Evolutionary conservation across 83 land plant genomes (phyloP), one percentile per base, ranked within the genome.

Genomic region (Thuja plicata): DNA sequence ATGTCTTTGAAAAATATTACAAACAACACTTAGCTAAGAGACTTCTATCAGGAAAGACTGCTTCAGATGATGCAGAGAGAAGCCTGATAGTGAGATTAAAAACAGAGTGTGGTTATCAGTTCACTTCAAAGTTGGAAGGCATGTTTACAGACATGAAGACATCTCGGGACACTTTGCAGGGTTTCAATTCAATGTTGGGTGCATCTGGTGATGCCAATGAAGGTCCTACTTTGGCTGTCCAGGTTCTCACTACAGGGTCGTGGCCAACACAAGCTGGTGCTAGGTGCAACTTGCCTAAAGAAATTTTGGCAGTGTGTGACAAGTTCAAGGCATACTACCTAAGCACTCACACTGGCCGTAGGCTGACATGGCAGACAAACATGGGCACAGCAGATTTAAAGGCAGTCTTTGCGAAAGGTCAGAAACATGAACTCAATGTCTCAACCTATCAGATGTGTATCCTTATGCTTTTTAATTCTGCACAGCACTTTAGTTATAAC

Each of bases 121-220:
- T 98, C 76, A 98, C 99, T 27, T 97, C 98, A 34, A 98, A 98
- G 90, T 90, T 98, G 87, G 99, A 98, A 91, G 99, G 99, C 71
- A 98, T 98, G 99, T 98, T 98, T 84, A 96, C 98, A 13, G 99
- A 98, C 88, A 98, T 98, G 99, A 98, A 95, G 85, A 98, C 99
- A 45, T 98, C 99, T 48, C 94, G 93, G 87, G 99, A 98, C 87
- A 98, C 99, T 0, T 96, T 97, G 98, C 97, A 98, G 84, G 98
- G 96, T 16, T 98, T 98, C 88, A 94, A 92, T 91, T 88, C 96
- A 21, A 92, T 84, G 86, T 84, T 50, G 89, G 76, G 94, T 87
- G 87, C 89, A 88, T 82, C 73, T 90, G 35, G 86, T 19, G 96
- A 97, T 30, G n/a, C 88, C 88, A 94, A 90, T 62, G 97, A 97